Evolutionary conservation across 2,329 filamentous ascomycete species (phyloP), one percentile per base, ranked within the genome.

Genomic region (Xylaria sp.): DNA sequence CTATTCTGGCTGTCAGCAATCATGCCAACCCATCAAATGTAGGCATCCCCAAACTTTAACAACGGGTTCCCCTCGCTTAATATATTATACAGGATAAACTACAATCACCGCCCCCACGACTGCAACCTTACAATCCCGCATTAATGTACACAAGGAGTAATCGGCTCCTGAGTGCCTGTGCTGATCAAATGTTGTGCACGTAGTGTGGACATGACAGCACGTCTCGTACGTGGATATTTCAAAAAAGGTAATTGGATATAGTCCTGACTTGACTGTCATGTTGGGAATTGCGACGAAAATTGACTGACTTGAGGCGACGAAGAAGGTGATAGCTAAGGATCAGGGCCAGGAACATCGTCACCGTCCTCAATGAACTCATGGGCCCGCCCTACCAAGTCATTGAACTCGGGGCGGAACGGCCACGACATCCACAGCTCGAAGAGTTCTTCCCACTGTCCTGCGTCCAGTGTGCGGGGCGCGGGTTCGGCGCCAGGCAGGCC

Each of bases 391-490:
- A 89, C 78, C 62, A 89, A 78, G 68, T 87, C 81, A 6, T 78
- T 54, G 70, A 86, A 86, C 2, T 76, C 73, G 1, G 89, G 89
- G 2, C 80, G 79, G 72, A 92, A 92, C 0, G 90, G 90, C 91
- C 91, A 93, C 60, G 85, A 81, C 78, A 88, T 83, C 84, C 88
- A 93, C 0, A 86, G 85, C 72, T 87, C 82, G 4, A 89, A 70
- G 18, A 93, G 79, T 69, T 91, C 87, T 20, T 83, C 77, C 77
- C 89, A 83, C 82, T 92, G 89, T 15, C 76, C 74, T 72, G 82
- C 78, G 52, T 85, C 88, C 66, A 92, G 72, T 32, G 79, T 77
- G 4, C 89, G 80, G 5, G 85, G 80, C 0, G 78, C 76, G 41
- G 91, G 62, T 64, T 82, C 79, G 1, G 81, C 81, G 13, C 80